Conservation (phyloP, 2,329 filamentous ascomycete genomes). For the Colletotrichum incanum region DNA sequence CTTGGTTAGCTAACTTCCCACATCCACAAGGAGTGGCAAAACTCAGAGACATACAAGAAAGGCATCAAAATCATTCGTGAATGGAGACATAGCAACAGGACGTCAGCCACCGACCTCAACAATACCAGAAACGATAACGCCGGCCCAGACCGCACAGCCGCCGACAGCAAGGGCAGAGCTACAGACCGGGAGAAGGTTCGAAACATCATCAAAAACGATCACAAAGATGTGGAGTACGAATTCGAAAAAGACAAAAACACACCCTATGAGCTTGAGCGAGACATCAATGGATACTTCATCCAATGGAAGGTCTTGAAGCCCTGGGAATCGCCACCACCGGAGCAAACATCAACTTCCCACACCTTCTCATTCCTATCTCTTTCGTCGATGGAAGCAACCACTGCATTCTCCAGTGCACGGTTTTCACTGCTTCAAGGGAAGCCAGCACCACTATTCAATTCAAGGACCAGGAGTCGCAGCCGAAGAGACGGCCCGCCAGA, state of each 20-base stretch:
- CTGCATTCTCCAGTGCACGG: neutral
- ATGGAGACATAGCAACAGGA: neutral
- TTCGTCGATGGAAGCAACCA: neutral
- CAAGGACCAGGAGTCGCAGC: neutral
- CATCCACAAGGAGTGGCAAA: slow-evolving; percentile 7
- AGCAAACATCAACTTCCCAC: neutral
- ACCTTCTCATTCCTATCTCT: too few relatives aligned
- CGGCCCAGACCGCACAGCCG: neutral
- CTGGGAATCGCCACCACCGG: neutral
- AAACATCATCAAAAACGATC: neutral
- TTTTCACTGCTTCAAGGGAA: neutral
- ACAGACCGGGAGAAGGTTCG: neutral
- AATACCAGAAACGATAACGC: neutral
- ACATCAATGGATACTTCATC: slow-evolving; percentile 26
- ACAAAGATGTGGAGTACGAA: neutral
- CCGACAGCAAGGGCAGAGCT: neutral
- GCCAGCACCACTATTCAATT: neutral
- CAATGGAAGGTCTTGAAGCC: slow-evolving; percentile 2
- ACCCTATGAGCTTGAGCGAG: slow-evolving; percentile 6
- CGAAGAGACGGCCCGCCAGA: neutral
- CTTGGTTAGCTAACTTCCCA: neutral
- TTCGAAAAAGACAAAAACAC: neutral
- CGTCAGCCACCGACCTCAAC: neutral
- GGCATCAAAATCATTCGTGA: neutral
- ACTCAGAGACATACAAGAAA: neutral